Conservation (phyloP, 129 eudicot genomes). For the Flaveria linearis region DNA sequence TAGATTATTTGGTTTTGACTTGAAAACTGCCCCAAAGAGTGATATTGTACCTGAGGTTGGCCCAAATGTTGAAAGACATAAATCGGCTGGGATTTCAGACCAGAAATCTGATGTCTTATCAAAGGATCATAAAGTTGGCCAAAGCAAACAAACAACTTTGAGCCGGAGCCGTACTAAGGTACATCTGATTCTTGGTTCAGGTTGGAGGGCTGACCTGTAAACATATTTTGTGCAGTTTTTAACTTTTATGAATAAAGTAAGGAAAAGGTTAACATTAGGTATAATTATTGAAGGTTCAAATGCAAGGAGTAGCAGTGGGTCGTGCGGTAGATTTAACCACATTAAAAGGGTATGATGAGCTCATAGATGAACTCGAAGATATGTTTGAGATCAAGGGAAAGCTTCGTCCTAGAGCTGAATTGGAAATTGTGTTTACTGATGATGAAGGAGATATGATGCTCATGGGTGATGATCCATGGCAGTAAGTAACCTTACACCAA, state of each 20-base stretch:
- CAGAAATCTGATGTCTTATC: conserved; percentile 47
- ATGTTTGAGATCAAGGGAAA: conserved; percentile 83
- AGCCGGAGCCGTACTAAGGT: conserved; percentile 87
- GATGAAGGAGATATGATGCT: conserved; percentile 98
- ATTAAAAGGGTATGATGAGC: conserved; percentile 61
- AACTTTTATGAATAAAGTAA: not conserved
- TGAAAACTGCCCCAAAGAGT: conserved; percentile 42
- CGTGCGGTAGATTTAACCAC: conserved; percentile 74
- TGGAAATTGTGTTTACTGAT: conserved; percentile 88
- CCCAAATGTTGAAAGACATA: conserved; percentile 30
- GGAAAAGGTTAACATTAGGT: conserved; percentile 6
- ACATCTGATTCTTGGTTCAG: conserved; percentile 18
- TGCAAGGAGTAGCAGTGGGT: conserved; percentile 89
- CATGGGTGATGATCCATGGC: conserved; percentile 95
- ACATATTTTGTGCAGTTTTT: not conserved
- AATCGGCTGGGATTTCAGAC: conserved; percentile 46
- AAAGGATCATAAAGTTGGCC: conserved; percentile 57
- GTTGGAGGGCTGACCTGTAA: not conserved
- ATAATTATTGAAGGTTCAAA: conserved; percentile 59
- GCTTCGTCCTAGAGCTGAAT: conserved; percentile 58
- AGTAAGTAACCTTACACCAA: conserved; percentile 50
- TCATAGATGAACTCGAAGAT: conserved; percentile 64
- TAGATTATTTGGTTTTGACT: conserved; percentile 85
- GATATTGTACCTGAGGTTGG: conserved; percentile 27
- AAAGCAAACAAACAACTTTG: conserved; percentile 59